Evolutionary conservation across 305 asterid genomes (phyloP).

Genomic region (Vinca major): DNA sequence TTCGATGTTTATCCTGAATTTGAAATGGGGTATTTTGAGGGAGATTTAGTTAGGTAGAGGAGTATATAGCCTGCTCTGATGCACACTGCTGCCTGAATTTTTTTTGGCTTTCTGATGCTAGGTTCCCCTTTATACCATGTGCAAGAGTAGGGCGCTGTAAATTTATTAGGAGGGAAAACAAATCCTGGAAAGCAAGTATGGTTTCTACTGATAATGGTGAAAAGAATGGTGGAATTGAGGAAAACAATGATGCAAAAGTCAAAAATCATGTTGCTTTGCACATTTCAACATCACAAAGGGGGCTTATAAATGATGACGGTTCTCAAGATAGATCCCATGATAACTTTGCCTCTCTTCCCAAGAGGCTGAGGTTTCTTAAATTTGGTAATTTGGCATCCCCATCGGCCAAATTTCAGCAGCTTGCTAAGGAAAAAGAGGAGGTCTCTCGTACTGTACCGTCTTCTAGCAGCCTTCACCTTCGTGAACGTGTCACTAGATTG

Average conservation of each 20-base stretch:
- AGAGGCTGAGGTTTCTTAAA: conserved; percentile 38
- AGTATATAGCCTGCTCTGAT: not conserved
- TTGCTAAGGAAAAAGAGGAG: conserved; percentile 51
- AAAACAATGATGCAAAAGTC: conserved; percentile 21
- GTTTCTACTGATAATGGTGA: conserved; percentile 38
- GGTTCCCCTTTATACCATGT: conserved; percentile 2
- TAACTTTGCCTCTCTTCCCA: conserved; percentile 29
- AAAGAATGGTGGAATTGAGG: conserved; percentile 32
- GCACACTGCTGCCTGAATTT: not conserved
- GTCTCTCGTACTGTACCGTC: conserved; percentile 69
- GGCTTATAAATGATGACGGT: conserved; percentile 33
- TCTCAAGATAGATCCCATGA: conserved; percentile 22
- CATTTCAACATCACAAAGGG: conserved; percentile 56
- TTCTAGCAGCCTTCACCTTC: conserved; percentile 58
- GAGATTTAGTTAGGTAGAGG: not conserved
- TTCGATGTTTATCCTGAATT: not conserved
- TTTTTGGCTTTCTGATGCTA: conserved; percentile 11
- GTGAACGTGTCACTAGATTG: conserved; percentile 44
- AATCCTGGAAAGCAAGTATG: conserved; percentile 27
- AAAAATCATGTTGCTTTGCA: conserved; percentile 31
- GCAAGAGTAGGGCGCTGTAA: not conserved
- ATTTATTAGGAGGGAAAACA: conserved; percentile 3
- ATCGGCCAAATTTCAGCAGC: conserved; percentile 51
- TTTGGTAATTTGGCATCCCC: conserved; percentile 61
- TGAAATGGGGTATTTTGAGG: not conserved